These are phyloP conservation scores for Plasmopara muralis DNA, from an alignment of 352 stramenopile species.

Conservation along the genomic window DNA sequence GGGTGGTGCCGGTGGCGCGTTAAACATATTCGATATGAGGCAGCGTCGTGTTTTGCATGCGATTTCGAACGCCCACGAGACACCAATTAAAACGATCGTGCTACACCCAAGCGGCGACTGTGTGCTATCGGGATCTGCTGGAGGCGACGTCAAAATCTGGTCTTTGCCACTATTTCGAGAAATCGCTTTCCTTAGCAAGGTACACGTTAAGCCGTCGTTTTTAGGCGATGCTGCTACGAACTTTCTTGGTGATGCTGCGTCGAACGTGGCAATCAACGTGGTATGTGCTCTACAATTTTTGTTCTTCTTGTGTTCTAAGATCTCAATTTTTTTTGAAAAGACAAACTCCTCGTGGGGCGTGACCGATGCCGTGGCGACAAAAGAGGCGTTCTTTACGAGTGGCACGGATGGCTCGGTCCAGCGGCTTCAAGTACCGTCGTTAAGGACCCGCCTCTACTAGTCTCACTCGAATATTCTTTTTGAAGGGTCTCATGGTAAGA, in stretches of 20 bases:
- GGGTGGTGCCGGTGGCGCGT: slow-evolving; percentile 61
- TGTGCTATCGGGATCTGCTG: slow-evolving; percentile 74
- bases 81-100: slow-evolving; percentile 73
- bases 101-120: slow-evolving; percentile 75
- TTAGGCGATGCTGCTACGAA: slow-evolving; percentile 69
- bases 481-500: slow-evolving; percentile 21
- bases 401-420: slow-evolving; percentile 79
- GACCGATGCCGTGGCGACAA: slow-evolving; percentile 70
- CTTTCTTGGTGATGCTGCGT: slow-evolving; percentile 69
- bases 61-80: slow-evolving; percentile 79
- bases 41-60: slow-evolving; percentile 83
- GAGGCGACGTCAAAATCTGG: slow-evolving; percentile 86
- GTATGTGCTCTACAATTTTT: slow-evolving; percentile 26
- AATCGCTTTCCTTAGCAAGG: slow-evolving; percentile 59
- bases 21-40: slow-evolving; percentile 84
- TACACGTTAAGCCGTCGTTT: slow-evolving; percentile 77
- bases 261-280: slow-evolving; percentile 83
- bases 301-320: neutral
- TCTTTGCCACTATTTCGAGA: slow-evolving; percentile 81
- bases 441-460: slow-evolving; percentile 24
- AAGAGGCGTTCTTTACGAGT: slow-evolving; percentile 80
- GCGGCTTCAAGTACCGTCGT: slow-evolving; percentile 53
- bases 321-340: slow-evolving; percentile 16
- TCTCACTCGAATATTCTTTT: neutral
- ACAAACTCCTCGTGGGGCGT: slow-evolving; percentile 80